Base-by-base conservation (phyloP, 495 filamentous ascomycete species). In the Paragyromitra xinjiangensis region DNA sequence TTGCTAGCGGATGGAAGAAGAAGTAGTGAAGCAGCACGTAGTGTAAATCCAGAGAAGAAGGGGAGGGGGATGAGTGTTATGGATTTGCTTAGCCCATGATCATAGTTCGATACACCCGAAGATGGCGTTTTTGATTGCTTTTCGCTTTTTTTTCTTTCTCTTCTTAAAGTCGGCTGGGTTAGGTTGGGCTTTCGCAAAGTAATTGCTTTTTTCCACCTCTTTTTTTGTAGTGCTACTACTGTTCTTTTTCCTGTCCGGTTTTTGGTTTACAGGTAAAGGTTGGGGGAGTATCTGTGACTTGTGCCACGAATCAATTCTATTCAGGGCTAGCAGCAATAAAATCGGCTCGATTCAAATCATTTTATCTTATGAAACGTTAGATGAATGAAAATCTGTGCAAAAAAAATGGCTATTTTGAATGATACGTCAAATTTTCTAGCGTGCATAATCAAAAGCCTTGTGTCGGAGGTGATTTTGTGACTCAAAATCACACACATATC, bases 1-100 rank as follows among this genome's bases (percentile, higher is more conserved):
- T 92, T 95, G 90, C 83, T 97, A 58, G 94, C 93, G 64, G 88
- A 87, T 68, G 92, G 93, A 78, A 86, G 91, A 19, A 84, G 84
- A 51, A 71, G 84, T 19, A 80, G 78, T 56, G 79, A 75, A 59
- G 68, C 64, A 11, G 64, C 48, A 42, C 71, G 53, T n/a, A 51
- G 45, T 51, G 53, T 58, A 51, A 77, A 69, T 42, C 68, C 73
- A 19, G 80, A 82, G 42, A 81, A 56, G 39, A 64, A 68, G 37
- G 81, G 73, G 14, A 67, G 88, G 76, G 90, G 91, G 0, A 93
- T 95, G 89, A 94, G 93, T 82, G 93, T 95, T 1, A 89, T 87
- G 69, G 93, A 96, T 84, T 83, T 95, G 68, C 85, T 96, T 56
- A 94, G 89, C 69, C 88, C 91, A 50, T 91, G 78, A 86, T 70